phyloP scores from a whole-genome alignment of 1,284 basidiomycete species.

The Microbotryum intermedium region DNA sequence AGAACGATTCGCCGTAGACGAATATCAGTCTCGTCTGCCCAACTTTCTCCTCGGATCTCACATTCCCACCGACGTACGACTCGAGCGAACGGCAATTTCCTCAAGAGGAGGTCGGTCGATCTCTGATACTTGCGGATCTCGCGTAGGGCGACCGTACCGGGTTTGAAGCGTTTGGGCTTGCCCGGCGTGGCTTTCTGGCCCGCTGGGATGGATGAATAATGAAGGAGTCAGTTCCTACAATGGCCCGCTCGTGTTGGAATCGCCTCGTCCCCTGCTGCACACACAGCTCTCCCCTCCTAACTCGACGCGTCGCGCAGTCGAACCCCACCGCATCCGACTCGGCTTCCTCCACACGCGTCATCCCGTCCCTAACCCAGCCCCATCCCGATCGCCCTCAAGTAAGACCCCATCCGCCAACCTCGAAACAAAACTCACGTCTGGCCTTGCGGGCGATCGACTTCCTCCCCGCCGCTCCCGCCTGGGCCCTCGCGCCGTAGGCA shows the following conservation, averaged over 20 bases:
- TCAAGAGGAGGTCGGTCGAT: conserved; percentile 75
- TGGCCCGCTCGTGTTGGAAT: background rate
- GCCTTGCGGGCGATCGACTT: background rate
- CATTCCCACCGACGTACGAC: conserved; percentile 51
- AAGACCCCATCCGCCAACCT: too few species aligned
- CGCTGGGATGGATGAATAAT: background rate
- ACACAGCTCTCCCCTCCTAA: background rate
- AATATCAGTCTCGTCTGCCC: background rate
- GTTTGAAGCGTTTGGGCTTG: conserved; percentile 59
- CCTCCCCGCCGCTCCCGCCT: background rate
- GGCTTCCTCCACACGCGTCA: background rate
- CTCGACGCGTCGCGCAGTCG: background rate
- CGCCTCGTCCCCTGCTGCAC: background rate
- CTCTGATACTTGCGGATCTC: conserved; percentile 93
- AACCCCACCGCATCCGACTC: too few species aligned
- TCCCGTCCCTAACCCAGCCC: background rate
- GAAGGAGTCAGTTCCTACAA: too few species aligned
- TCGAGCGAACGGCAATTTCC: conserved; percentile 82
- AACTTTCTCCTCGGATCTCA: background rate
- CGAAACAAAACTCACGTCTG: background rate
- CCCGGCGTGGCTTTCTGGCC: background rate
- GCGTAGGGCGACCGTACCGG: conserved; percentile 76
- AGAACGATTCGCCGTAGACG: background rate
- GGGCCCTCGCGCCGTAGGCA: too few species aligned
- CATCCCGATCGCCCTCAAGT: background rate